Base-by-base conservation (phyloP, 148 eudicot species). In the Persicaria tinctoria region DNA sequence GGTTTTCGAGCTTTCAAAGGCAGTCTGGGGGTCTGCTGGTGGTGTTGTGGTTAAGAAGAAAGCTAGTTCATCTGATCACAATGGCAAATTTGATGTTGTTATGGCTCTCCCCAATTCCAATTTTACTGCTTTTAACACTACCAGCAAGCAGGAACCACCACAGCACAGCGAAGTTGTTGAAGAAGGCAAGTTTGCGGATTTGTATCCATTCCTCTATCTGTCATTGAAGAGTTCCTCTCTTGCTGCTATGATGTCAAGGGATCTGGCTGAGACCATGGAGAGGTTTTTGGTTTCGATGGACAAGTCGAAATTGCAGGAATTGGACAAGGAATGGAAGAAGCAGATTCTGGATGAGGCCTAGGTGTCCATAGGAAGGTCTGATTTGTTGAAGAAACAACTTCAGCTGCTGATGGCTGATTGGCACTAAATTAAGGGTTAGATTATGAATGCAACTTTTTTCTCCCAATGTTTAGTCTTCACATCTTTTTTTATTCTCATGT, bases 21-120 rank as follows among this genome's bases (percentile, higher is more conserved):
- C 74, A 63, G 77, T 88, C 2, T 90, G 96, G 96, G 96, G 87
- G 11, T 51, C 57, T 49, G 79, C 56, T 5, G 48, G 11, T 66
- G 77, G 2, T 13, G 70, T 18, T 27, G 70, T 49, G n/a, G 41
- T 32, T 32, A 74, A 59, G 74, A 71, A 46, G 74, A 46, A 50
- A 46, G 17, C 41, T 49, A 32, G 41, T 32, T 10, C 3, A 50
- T 51, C 17, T 46, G 46, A 5, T 18, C 44, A 16, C 10, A 78
- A 46, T 16, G 38, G 32, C 18, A 59, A 44, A 38, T 13, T 53
- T 18, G 70, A 18, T 44, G 64, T 7, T 50, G 56, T 32, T 32
- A 32, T 32, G 41, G 41, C 41, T 32, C 41, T 32, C 41, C 41
- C 41, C 41, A 32, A 32, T 32, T 1, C 41, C 41, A 32, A 32